Conservation (phyloP, 768 basidiomycete genomes). For the Auriscalpium vulgare region DNA sequence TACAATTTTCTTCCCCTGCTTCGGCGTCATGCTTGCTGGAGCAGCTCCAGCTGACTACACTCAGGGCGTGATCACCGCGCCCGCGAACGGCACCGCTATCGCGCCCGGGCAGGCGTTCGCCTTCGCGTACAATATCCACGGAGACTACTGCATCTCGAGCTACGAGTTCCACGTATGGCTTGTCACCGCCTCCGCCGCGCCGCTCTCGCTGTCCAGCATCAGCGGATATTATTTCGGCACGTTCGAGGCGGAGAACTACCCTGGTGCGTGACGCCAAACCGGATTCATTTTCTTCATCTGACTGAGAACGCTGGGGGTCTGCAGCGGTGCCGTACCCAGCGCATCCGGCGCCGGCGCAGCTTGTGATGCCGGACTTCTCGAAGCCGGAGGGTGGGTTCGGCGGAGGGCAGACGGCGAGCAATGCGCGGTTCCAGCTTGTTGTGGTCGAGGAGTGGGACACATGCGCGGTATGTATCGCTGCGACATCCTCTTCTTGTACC, state of each 20-base stretch:
- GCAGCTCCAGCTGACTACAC: constrained; percentile 1
- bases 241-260: constrained; percentile 36
- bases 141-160: constrained; percentile 35
- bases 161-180: constrained; percentile 36
- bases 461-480: constrained; percentile 21
- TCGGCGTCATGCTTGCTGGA: too few species aligned
- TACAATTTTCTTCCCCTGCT: too few species aligned
- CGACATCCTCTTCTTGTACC: too few species aligned
- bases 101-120: constrained; percentile 33
- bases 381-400: constrained; percentile 33
- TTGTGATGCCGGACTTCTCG: constrained; percentile 41
- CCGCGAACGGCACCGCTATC: constrained; percentile 27
- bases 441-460: constrained; percentile 38
- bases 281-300: too few species aligned
- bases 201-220: constrained; percentile 21
- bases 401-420: constrained; percentile 22
- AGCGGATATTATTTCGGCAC: constrained; percentile 38
- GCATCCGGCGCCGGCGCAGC: constrained; percentile 30
- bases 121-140: constrained; percentile 30
- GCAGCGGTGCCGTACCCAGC: constrained; percentile 34
- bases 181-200: constrained; percentile 24
- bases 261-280: constrained; percentile 22
- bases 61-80: constrained; percentile 22
- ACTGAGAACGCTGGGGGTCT: not conserved
- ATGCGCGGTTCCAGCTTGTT: constrained; percentile 27